phyloP scores from a whole-genome alignment of 202 grass and related monocot species.

The Zoysia matrella region DNA sequence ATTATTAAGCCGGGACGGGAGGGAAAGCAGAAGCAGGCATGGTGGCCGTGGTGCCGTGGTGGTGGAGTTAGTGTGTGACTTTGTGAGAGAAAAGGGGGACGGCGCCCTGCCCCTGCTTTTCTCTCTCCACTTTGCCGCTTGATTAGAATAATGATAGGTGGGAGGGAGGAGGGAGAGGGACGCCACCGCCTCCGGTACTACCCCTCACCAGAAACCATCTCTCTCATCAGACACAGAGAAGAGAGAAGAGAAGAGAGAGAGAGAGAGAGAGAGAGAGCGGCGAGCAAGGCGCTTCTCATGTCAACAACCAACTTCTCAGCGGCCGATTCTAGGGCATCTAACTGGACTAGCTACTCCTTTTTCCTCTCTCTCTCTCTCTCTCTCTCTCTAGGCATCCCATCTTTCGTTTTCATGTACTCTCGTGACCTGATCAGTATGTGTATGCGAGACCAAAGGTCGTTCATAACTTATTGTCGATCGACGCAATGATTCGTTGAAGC shows the following conservation, averaged over 20 bases:
- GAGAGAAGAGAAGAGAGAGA: too few species aligned
- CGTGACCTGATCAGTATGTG: too few species aligned
- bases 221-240: neutral
- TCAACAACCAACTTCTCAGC: conserved; percentile 54
- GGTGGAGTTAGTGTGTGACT: too few species aligned
- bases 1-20: conserved; percentile 35
- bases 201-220: conserved; percentile 37
- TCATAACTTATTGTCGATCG: too few species aligned
- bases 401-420: neutral
- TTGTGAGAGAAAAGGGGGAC: conserved; percentile 29
- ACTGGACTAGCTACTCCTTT: conserved; percentile 3
- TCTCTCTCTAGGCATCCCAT: neutral
- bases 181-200: conserved; percentile 19
- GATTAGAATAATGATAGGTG: conserved; percentile 55
- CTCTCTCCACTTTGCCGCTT: conserved; percentile 39
- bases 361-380: conserved; percentile 3
- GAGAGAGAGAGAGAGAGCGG: too few species aligned
- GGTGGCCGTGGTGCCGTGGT: neutral
- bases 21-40: conserved; percentile 24
- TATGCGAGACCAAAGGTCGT: neutral
- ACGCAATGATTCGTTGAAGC: too few species aligned
- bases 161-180: conserved; percentile 27
- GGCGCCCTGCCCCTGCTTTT: conserved; percentile 30
- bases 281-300: conserved; percentile 32
- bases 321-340: conserved; percentile 44